These are phyloP conservation scores for Lepidium didymum DNA, from an alignment of 345 rosid species.

Conservation along the genomic window DNA sequence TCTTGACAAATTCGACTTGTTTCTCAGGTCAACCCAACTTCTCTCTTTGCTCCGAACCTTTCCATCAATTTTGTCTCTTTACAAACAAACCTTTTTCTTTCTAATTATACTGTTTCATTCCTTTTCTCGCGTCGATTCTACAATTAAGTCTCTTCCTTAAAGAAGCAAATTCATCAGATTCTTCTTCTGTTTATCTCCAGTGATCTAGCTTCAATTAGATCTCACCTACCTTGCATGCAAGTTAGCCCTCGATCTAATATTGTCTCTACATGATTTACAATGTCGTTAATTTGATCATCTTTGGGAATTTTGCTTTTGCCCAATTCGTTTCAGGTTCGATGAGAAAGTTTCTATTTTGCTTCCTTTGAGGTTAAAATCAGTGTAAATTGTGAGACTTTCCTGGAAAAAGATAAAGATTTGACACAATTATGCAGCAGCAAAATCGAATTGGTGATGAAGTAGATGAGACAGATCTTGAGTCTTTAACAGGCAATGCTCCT, in stretches of 20 bases:
- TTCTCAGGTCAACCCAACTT: slow-evolving; percentile 16
- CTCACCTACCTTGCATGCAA: slow-evolving; percentile 12
- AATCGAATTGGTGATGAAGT: slow-evolving; percentile 32
- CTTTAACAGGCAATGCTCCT: slow-evolving; percentile 20
- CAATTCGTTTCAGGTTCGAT: slow-evolving; percentile 7
- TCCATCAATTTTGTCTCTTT: background rate
- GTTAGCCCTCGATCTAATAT: background rate
- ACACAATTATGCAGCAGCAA: slow-evolving; percentile 44
- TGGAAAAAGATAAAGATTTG: background rate
- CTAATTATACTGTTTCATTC: slow-evolving; percentile 14
- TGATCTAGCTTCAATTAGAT: background rate
- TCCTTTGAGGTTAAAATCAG: background rate
- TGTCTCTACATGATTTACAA: background rate
- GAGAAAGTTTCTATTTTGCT: background rate
- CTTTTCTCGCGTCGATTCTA: background rate
- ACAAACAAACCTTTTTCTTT: background rate
- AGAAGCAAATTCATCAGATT: background rate
- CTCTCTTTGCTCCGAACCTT: slow-evolving; percentile 6
- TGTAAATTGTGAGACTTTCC: background rate
- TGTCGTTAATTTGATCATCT: background rate
- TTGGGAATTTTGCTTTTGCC: background rate
- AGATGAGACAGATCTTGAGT: slow-evolving; percentile 44
- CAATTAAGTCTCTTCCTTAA: background rate
- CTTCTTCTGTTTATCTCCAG: background rate
- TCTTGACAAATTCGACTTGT: slow-evolving; percentile 1